phyloP scores from a whole-genome alignment of 2,329 filamentous ascomycete species.

The Pezicula radicicola region DNA sequence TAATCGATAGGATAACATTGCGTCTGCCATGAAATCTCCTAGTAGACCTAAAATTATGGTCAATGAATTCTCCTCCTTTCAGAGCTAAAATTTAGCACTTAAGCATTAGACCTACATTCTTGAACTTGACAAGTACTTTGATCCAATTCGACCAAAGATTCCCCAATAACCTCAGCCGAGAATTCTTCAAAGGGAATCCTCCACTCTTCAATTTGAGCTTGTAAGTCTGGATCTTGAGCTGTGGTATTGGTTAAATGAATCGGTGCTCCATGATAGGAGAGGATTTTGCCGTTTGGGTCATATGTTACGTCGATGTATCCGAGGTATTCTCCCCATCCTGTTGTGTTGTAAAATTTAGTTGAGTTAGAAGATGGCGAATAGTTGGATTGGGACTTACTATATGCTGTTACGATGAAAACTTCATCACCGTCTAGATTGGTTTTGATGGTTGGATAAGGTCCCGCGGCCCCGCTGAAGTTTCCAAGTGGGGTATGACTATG shows the following conservation, averaged over 20 bases:
- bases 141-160: constrained; percentile 52
- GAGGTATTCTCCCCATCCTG: constrained; percentile 61
- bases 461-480: constrained; percentile 53
- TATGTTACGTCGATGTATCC: constrained; percentile 67
- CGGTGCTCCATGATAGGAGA: constrained; percentile 61
- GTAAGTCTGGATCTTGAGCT: constrained; percentile 50
- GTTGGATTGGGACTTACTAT: constrained; percentile 33
- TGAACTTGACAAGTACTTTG: constrained; percentile 53
- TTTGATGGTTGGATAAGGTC: constrained; percentile 62
- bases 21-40: constrained; percentile 53
- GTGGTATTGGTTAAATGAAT: constrained; percentile 63
- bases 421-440: constrained; percentile 60
- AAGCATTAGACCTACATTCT: no score
- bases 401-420: constrained; percentile 66
- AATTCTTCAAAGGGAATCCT: constrained; percentile 58
- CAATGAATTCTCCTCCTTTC: background rate
- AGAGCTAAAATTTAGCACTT: no score
- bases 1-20: constrained; percentile 58
- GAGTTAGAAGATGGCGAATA: background rate
- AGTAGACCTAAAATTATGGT: constrained; percentile 30
- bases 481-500: constrained; percentile 60
- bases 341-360: background rate
- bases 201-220: constrained; percentile 57
- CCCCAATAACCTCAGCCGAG: constrained; percentile 53
- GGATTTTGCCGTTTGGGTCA: constrained; percentile 55